Evolutionary conservation across 1,139 yeast species (phyloP).

Genomic region (Suhomyces ambrosiae): DNA sequence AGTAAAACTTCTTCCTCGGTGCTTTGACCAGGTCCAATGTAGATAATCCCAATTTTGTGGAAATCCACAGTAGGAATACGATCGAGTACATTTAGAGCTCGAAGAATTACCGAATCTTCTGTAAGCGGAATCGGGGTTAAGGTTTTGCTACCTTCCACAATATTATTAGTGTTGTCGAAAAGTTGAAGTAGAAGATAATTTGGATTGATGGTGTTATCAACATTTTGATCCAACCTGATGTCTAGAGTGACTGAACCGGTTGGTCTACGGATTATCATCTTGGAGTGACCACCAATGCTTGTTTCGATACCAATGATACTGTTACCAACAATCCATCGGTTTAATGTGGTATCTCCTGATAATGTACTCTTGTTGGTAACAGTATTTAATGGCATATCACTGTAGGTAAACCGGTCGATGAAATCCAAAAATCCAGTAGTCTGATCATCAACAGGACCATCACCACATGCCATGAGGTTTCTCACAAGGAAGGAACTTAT

Average conservation of each 20-base stretch:
- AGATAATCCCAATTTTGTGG: constrained; percentile 77
- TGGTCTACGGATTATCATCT: constrained; percentile 60
- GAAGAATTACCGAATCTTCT: constrained; percentile 50
- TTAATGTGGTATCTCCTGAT: constrained; percentile 12
- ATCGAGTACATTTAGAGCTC: constrained; percentile 70
- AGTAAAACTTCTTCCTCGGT: constrained; percentile 65
- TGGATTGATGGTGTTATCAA: constrained; percentile 20
- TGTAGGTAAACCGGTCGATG: constrained; percentile 64
- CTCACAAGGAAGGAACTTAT: constrained; percentile 65
- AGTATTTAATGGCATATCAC: constrained; percentile 61
- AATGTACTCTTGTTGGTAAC: constrained; percentile 17
- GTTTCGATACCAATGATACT: constrained; percentile 62
- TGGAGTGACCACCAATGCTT: constrained; percentile 53
- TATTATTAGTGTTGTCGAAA: constrained; percentile 29
- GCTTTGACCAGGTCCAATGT: constrained; percentile 68
- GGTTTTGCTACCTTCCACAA: constrained; percentile 7
- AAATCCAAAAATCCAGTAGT: constrained; percentile 69
- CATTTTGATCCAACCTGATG: constrained; percentile 39
- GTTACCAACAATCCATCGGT: constrained; percentile 66
- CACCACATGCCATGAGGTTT: constrained; percentile 51
- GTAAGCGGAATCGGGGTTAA: constrained; percentile 41
- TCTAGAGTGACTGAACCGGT: constrained; percentile 61
- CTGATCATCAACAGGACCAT: constrained; percentile 44
- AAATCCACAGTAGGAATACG: constrained; percentile 77
- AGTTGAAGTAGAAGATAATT: constrained; percentile 38